phyloP scores from a whole-genome alignment of 441 rosid species.

The Flueggea neowawraea region DNA sequence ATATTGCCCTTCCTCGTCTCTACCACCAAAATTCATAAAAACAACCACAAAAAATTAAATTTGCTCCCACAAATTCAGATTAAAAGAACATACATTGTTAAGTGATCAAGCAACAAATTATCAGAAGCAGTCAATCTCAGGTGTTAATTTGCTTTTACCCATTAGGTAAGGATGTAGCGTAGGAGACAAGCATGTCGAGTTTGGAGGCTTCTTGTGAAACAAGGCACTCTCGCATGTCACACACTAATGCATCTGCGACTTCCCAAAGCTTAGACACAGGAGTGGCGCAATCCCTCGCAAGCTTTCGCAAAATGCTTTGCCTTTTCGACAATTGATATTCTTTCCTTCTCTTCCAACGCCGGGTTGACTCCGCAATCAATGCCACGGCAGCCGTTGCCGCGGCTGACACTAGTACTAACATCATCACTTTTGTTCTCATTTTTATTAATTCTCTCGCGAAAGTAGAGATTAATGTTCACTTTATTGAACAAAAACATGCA shows the following conservation, averaged over 20 bases:
- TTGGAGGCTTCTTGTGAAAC: constrained; percentile 20
- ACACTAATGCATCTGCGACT: constrained; percentile 43
- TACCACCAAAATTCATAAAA: constrained; percentile 9
- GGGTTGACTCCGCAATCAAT: constrained; percentile 12
- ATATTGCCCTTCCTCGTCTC: constrained; percentile 53
- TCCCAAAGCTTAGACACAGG: constrained; percentile 55
- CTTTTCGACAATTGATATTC: constrained; percentile 35
- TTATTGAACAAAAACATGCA: too few relatives aligned
- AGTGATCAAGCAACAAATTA: neutral
- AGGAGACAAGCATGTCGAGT: constrained; percentile 48
- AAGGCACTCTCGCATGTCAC: constrained; percentile 44
- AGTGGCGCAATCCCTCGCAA: constrained; percentile 62
- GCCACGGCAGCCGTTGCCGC: constrained; percentile 18
- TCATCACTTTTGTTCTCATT: constrained; percentile 33
- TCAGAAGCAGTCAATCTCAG: neutral
- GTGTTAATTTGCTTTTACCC: constrained; percentile 30
- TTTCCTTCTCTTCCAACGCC: constrained; percentile 32
- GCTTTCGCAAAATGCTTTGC: constrained; percentile 41
- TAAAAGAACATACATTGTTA: neutral
- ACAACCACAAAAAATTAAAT: neutral
- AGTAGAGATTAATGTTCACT: too few relatives aligned
- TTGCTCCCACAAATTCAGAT: neutral
- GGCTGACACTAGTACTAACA: constrained; percentile 21
- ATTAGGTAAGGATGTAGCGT: constrained; percentile 40
- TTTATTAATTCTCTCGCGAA: neutral